Percentiles rank a stretch among this genome's conserved stretches.
Conservation (phyloP, 352 stramenopile species). For the Globisporangium splendens region DNA sequence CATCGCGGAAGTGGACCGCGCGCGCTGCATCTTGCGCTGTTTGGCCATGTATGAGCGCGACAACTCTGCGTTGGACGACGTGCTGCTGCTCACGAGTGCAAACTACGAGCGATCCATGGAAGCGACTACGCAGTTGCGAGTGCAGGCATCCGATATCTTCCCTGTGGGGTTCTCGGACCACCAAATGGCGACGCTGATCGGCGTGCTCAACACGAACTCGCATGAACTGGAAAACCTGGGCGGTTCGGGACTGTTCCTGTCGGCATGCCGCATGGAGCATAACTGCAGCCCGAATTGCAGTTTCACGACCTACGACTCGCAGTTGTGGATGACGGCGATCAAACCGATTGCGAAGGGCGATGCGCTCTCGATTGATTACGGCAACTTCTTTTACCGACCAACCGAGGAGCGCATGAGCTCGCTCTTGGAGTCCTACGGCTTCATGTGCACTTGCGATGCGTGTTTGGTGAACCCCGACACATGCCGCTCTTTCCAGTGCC, state of each 20-base stretch:
- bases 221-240: slow-evolving; percentile 73
- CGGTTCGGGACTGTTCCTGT: slow-evolving; percentile 68
- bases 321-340: slow-evolving; percentile 78
- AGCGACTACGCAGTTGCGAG: slow-evolving; percentile 40
- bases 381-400: slow-evolving; percentile 75
- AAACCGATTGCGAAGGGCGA: slow-evolving; percentile 54
- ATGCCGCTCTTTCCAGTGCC: slow-evolving; percentile 55
- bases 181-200: slow-evolving; percentile 62
- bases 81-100: slow-evolving; percentile 42
- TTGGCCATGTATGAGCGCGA: slow-evolving; percentile 55
- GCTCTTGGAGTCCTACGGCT: slow-evolving; percentile 62
- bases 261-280: slow-evolving; percentile 72
- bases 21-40: slow-evolving; percentile 67
- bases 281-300: slow-evolving; percentile 67
- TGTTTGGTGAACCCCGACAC: slow-evolving; percentile 48
- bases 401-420: slow-evolving; percentile 52
- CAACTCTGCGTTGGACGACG: slow-evolving; percentile 33
- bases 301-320: slow-evolving; percentile 66
- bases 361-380: slow-evolving; percentile 74
- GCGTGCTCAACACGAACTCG: slow-evolving; percentile 72
- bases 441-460: slow-evolving; percentile 55
- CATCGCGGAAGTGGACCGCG: slow-evolving; percentile 68
- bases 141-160: slow-evolving; percentile 47
- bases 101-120: slow-evolving; percentile 38
- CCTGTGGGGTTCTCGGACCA: slow-evolving; percentile 47